phyloP scores from a whole-genome alignment of 2,329 filamentous ascomycete genomes.

The Intubia oerlemansii region DNA sequence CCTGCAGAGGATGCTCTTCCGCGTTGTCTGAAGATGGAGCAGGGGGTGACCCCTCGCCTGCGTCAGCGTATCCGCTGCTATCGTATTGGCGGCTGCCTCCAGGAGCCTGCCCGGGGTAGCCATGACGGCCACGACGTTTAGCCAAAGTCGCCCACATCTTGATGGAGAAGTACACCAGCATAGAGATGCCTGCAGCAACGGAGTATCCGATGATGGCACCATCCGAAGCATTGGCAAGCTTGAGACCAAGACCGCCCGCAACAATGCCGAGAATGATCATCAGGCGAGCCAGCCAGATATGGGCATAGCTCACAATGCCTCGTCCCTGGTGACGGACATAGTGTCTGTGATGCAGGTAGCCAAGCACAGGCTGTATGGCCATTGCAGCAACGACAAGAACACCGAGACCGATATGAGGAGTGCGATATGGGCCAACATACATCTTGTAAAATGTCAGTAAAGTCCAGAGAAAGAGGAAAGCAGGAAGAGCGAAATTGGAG shows the following conservation, averaged over 20 bases:
- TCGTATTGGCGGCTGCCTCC: no score
- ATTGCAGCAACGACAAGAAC: constrained; percentile 31
- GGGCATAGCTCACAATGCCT: constrained; percentile 28
- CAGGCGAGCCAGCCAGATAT: constrained; percentile 40
- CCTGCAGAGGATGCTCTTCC: no score
- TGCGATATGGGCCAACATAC: constrained; percentile 15
- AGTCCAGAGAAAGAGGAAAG: not conserved
- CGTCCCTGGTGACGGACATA: constrained; percentile 26
- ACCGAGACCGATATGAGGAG: constrained; percentile 38
- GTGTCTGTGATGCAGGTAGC: constrained; percentile 33
- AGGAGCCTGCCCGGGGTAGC: no score
- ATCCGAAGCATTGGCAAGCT: constrained; percentile 20
- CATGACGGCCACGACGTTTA: no score
- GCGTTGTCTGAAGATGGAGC: no score
- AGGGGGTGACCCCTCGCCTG: no score
- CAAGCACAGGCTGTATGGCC: constrained; percentile 34
- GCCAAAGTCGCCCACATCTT: no score
- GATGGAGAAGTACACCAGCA: constrained; percentile 20
- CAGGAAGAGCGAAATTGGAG: no score
- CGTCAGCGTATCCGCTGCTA: no score
- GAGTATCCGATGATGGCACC: constrained; percentile 30
- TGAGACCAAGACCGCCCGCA: constrained; percentile 41
- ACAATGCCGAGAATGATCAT: constrained; percentile 37
- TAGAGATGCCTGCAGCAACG: constrained; percentile 29
- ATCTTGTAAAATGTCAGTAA: constrained; percentile 17